Evolutionary conservation across 495 filamentous ascomycete species (phyloP), one percentile per base, ranked within the genome.

Genomic region (Lepidopterella palustris): DNA sequence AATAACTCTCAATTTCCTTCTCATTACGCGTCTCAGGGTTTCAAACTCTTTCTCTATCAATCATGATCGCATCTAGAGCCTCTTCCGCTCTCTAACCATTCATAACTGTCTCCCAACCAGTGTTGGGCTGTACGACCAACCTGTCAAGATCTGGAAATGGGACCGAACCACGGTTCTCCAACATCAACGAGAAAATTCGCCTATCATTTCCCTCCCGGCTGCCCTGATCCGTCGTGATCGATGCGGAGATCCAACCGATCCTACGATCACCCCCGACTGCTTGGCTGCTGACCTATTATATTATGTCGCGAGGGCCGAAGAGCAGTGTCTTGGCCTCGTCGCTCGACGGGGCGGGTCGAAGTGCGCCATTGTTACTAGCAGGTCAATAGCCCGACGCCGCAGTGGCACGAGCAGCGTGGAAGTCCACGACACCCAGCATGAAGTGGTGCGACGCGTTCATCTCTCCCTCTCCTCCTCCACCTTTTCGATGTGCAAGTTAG

Each of bases 331-430:
- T n/a, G n/a, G 10, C 25, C 21, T 18, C 13, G 57, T 40, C n/a
- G 15, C 26, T 28, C 45, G 21, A 25, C 35, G 45, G 23, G 23
- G 40, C 18, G 8, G 47, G 25, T 39, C 53, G 53, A 32, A 13
- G 53, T 20, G 25, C 50, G 24, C 52, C 45, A 42, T 40, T 49
- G 53, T 57, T 51, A 57, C 59, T 35, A 50, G 59, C 53, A 28
- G 40, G 28, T 57, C 59, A 57, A 51, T 57, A 51, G 45, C 31
- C 5, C 29, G 50, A 35, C 20, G 20, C 20, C 26, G 47, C 35
- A 47, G 60, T 62, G 15, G 48, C 59, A 61, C 59, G 23, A 35
- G 51, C 31, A 55, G 53, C 59, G 32, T 60, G 31, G 52, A 32
- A 18, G 51, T n/a, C 28, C 51, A 54, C 51, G 27, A 40, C 35